A percentile compares a stretch with the other conserved stretches of the same genome.
Conservation (phyloP, 1,139 yeast genomes). For the Keqinozyma sinolaborantium region DNA sequence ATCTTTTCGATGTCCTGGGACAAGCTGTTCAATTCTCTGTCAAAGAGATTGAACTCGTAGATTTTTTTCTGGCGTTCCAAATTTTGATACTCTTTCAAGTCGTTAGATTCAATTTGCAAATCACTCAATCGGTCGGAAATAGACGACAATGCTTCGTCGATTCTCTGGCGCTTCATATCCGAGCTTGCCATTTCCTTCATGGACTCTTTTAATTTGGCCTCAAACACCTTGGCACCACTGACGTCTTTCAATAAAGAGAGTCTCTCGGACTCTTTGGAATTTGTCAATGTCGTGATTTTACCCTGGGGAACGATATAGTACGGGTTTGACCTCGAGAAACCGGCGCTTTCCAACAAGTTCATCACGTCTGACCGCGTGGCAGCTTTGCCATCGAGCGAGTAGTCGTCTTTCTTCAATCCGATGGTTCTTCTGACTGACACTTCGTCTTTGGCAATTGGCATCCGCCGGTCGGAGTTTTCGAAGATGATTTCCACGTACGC, state of each 20-base stretch:
- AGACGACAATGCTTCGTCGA: conserved; percentile 68
- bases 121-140: conserved; percentile 73
- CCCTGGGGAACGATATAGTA: conserved; percentile 98
- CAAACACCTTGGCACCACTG: conserved; percentile 94
- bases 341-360: conserved; percentile 86
- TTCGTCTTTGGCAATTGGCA: conserved; percentile 67
- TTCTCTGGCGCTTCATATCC: conserved; percentile 64
- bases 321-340: conserved; percentile 87
- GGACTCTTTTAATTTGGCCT: conserved; percentile 74
- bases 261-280: conserved; percentile 83
- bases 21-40: conserved; percentile 67
- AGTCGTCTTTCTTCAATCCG: conserved; percentile 89
- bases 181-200: conserved; percentile 76
- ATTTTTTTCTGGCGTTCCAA: conserved; percentile 69
- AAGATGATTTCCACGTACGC: conserved; percentile 90
- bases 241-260: conserved; percentile 80
- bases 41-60: conserved; percentile 72
- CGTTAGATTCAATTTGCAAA: conserved; percentile 77
- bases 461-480: conserved; percentile 74
- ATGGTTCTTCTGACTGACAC: conserved; percentile 81
- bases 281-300: conserved; percentile 77
- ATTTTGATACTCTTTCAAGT: conserved; percentile 64
- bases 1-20: conserved; percentile 57
- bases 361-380: conserved; percentile 80
- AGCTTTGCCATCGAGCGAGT: conserved; percentile 72